These are phyloP conservation scores for Ceratobasidium sp. DNA, from an alignment of 1,284 basidiomycete species.

Conservation along the genomic window DNA sequence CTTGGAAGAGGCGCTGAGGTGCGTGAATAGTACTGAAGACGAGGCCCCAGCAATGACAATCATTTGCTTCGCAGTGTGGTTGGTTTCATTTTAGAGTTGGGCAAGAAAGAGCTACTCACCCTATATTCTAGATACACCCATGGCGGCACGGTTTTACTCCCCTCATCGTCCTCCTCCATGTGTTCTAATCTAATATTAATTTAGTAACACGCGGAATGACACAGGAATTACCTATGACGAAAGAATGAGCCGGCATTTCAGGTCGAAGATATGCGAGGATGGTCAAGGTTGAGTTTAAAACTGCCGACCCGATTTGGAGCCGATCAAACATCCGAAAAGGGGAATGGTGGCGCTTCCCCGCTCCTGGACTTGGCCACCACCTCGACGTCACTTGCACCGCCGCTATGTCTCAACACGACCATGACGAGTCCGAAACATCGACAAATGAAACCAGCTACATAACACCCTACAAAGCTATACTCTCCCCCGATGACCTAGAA, in stretches of 20 bases:
- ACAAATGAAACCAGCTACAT: slow-evolving; percentile 46
- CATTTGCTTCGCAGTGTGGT: slow-evolving; percentile 78
- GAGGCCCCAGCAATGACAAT: slow-evolving; percentile 75
- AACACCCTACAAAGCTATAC: slow-evolving; percentile 75
- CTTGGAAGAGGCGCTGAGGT: slow-evolving; percentile 79
- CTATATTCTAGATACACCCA: slow-evolving; percentile 91
- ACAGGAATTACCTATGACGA: slow-evolving; percentile 26
- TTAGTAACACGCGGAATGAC: not conserved
- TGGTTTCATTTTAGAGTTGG: not conserved
- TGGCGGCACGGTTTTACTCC: slow-evolving; percentile 73
- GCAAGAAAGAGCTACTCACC: slow-evolving; percentile 57
- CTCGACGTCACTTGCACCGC: not conserved
- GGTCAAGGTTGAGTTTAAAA: slow-evolving; percentile 6
- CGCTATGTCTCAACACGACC: slow-evolving; percentile 17
- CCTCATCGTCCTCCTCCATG: slow-evolving; percentile 93
- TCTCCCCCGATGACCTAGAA: slow-evolving; percentile 82
- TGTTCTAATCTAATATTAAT: slow-evolving; percentile 70
- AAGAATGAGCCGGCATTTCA: slow-evolving; percentile 21
- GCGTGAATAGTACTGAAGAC: slow-evolving; percentile 82
- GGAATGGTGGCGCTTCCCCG: not conserved
- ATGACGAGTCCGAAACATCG: not conserved
- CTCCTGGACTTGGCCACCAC: slow-evolving; percentile 8
- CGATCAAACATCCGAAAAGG: not conserved
- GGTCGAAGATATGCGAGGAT: not conserved
- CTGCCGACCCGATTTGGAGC: not conserved